phyloP scores from a whole-genome alignment of 2,329 filamentous ascomycete species.

The Trichophyton schoenleinii region DNA sequence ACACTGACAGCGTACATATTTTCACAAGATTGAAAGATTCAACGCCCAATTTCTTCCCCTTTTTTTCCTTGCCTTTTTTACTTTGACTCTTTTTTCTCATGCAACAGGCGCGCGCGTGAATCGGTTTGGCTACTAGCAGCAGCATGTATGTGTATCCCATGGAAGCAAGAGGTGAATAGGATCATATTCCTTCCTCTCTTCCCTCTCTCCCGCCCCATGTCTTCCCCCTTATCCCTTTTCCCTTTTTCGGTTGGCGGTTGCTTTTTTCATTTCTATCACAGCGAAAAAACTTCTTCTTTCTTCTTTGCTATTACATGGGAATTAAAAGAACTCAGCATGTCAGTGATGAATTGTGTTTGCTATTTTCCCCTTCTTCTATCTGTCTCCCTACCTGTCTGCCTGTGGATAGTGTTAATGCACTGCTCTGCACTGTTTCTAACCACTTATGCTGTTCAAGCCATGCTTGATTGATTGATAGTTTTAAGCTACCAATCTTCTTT shows the following conservation, averaged over 20 bases:
- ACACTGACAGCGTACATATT: not conserved
- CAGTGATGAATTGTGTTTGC: constrained; percentile 5
- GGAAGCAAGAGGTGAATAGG: not conserved
- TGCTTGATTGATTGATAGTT: not conserved
- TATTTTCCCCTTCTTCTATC: constrained; percentile 11
- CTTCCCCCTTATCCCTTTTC: not conserved
- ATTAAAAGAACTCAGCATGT: constrained; percentile 5
- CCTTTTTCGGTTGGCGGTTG: not conserved
- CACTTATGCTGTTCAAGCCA: not conserved
- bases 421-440: not conserved
- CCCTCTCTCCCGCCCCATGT: too few species aligned
- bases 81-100: not conserved
- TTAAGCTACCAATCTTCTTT: not conserved
- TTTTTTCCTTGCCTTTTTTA: not conserved
- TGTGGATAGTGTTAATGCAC: constrained; percentile 5
- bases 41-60: not conserved
- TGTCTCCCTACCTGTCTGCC: constrained; percentile 5
- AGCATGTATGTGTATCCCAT: not conserved
- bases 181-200: too few species aligned
- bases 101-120: not conserved
- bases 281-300: not conserved
- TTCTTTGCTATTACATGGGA: constrained; percentile 2
- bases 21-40: not conserved
- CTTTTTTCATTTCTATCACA: not conserved
- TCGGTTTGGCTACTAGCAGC: not conserved